Evolutionary conservation across 352 stramenopile genomes (phyloP).

Genomic region (Globisporangium solare): DNA sequence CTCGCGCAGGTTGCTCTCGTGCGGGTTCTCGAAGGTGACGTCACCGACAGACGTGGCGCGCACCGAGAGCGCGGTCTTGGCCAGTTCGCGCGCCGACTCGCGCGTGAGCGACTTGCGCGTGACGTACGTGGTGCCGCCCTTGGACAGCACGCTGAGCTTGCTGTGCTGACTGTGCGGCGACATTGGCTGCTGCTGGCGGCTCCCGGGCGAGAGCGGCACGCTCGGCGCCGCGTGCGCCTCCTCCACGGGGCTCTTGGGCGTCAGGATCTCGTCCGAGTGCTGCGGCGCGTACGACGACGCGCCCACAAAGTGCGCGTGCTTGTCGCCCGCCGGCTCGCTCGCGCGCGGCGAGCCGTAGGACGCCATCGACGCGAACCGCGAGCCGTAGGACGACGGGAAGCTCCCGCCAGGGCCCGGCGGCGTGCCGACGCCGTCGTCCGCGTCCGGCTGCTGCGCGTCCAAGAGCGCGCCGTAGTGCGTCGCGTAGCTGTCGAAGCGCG

Average conservation of each 20-base stretch:
- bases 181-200: background rate
- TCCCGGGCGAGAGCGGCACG: slow-evolving; percentile 12
- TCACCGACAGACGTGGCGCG: slow-evolving; percentile 73
- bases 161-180: slow-evolving; percentile 15
- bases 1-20: slow-evolving; percentile 56
- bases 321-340: slow-evolving; percentile 1
- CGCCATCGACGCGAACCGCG: background rate
- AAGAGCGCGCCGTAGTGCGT: slow-evolving; percentile 12
- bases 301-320: slow-evolving; percentile 8
- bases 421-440: slow-evolving; percentile 12
- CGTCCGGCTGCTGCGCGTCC: background rate
- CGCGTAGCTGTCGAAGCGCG: slow-evolving; percentile 15
- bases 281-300: background rate
- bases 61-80: slow-evolving; percentile 60
- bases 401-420: slow-evolving; percentile 8
- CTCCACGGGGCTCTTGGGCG: slow-evolving; percentile 7
- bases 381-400: background rate
- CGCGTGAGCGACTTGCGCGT: slow-evolving; percentile 28
- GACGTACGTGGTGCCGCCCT: slow-evolving; percentile 23
- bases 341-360: slow-evolving; percentile 12
- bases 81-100: slow-evolving; percentile 59
- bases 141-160: slow-evolving; percentile 15
- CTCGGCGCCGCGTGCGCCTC: no score
- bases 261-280: slow-evolving; percentile 7
- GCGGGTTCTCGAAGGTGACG: slow-evolving; percentile 66